Evolutionary conservation across 1,284 basidiomycete genomes (phyloP).

Genomic region (Testicularia cyperi): DNA sequence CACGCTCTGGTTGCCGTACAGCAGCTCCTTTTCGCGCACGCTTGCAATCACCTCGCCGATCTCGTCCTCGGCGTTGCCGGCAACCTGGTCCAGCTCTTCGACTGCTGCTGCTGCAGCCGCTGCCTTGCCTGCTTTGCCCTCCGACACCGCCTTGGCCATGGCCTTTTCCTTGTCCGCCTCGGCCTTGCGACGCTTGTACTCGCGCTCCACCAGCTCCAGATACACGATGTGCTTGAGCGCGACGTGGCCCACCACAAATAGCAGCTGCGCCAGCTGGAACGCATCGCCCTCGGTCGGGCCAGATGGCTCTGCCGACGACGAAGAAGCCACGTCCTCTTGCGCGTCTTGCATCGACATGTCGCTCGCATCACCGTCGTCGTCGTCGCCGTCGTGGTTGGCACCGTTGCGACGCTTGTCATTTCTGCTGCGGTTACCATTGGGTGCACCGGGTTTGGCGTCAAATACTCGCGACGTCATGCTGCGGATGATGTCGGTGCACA

Average conservation of each 20-base stretch:
- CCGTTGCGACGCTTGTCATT: not conserved
- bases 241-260: conserved; percentile 93
- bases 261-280: conserved; percentile 82
- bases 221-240: conserved; percentile 97
- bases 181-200: conserved; percentile 94
- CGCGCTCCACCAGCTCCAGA: conserved; percentile 92
- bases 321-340: conserved; percentile 1
- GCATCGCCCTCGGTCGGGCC: conserved; percentile 60
- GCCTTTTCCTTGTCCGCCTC: conserved; percentile 68
- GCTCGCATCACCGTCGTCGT: conserved; percentile 20
- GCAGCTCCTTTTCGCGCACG: conserved; percentile 81
- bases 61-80: conserved; percentile 96
- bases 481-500: conserved; percentile 81
- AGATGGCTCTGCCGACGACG: conserved; percentile 7
- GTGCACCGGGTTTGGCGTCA: conserved; percentile 42
- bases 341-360: conserved; percentile 31
- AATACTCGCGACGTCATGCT: conserved; percentile 77
- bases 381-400: not conserved
- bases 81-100: conserved; percentile 83
- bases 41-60: conserved; percentile 86
- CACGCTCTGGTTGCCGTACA: conserved; percentile 81
- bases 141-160: conserved; percentile 37
- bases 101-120: conserved; percentile 64
- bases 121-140: conserved; percentile 45
- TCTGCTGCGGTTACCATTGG: too few species aligned